Evolutionary conservation across 2,329 filamentous ascomycete species (phyloP), one percentile per base, ranked within the genome.

Genomic region (Curvularia lunata): DNA sequence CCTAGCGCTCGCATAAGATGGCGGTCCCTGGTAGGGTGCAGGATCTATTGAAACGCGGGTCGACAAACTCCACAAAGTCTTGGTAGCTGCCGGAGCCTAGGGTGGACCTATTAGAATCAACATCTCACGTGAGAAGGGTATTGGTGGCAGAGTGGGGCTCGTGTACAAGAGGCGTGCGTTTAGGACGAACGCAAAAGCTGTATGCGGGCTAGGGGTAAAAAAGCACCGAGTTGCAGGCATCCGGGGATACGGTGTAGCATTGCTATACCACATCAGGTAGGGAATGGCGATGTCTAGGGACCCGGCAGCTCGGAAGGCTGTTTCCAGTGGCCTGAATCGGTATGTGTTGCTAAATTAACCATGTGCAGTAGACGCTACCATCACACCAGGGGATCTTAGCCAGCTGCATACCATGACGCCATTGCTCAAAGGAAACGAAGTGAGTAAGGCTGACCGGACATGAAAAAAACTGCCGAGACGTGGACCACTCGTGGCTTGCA

Each of bases 1-100:
- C 48, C 48, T 28, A 34, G 38, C 40, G 40, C 54, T 56, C 56
- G 55, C 46, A 40, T 61, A 46, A 40, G 48, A 55, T 32, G 40
- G 16, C 41, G 38, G 52, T 49, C 34, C 56, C 47, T 21, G n/a
- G 51, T 37, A 23, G 34, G 40, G 51, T 52, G 51, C 48, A 59
- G 47, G 45, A 61, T 61, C 43, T 61, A 61, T 58, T 56, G 59
- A 50, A 59, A 52, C 43, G 45, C 42, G 50, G 52, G 46, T 47
- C 52, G 18, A 46, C 27, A 34, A 38, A 50, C 52, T 55, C 56
- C 56, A 48, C 47, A 40, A 42, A 27, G 34, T 42, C 43, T 47
- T 23, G 47, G 56, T 52, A 27, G 40, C 42, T 41, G 49, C 7
- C 46, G 30, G 34, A 49, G 32, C 50, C 46, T 47, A 50, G 30